A percentile compares a stretch with the other conserved stretches of the same genome.
phyloP scores from a whole-genome alignment of 2,329 filamentous ascomycete species.

The Coniella vitis region DNA sequence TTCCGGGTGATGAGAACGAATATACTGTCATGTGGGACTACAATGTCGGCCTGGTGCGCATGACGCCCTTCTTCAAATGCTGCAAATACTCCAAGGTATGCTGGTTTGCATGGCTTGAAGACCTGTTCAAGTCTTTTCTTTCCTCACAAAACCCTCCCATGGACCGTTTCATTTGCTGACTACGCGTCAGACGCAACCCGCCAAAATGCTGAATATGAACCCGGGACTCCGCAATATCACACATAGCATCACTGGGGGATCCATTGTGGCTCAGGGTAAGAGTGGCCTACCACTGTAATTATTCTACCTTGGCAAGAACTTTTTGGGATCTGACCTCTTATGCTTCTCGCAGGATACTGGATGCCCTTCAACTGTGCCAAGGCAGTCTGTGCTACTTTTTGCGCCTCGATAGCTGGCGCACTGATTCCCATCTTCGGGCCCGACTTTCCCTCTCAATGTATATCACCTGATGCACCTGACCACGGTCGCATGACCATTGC shows the following conservation, averaged over 20 bases:
- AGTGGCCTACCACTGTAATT: slow-evolving; percentile 12
- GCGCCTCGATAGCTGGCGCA: slow-evolving; percentile 73
- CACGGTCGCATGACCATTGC: slow-evolving; percentile 64
- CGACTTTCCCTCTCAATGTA: slow-evolving; percentile 68
- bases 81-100: slow-evolving; percentile 78
- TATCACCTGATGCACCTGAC: slow-evolving; percentile 53
- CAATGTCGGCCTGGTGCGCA: slow-evolving; percentile 85
- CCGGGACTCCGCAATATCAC: slow-evolving; percentile 81
- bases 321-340: slow-evolving; percentile 11
- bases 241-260: slow-evolving; percentile 90
- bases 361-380: slow-evolving; percentile 84
- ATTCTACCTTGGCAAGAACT: not conserved
- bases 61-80: slow-evolving; percentile 92
- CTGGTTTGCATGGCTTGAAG: not conserved
- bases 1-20: slow-evolving; percentile 58
- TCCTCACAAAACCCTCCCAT: not conserved
- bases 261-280: slow-evolving; percentile 80
- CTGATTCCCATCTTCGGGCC: slow-evolving; percentile 87
- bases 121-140: not conserved
- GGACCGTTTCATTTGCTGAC: not conserved
- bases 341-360: slow-evolving; percentile 74
- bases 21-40: slow-evolving; percentile 96
- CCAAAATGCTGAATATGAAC: slow-evolving; percentile 73
- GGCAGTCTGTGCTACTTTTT: slow-evolving; percentile 86
- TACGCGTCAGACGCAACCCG: slow-evolving; percentile 76